Conservation (phyloP, 2,329 filamentous ascomycete genomes). For the Trichophyton benhamiae region DNA sequence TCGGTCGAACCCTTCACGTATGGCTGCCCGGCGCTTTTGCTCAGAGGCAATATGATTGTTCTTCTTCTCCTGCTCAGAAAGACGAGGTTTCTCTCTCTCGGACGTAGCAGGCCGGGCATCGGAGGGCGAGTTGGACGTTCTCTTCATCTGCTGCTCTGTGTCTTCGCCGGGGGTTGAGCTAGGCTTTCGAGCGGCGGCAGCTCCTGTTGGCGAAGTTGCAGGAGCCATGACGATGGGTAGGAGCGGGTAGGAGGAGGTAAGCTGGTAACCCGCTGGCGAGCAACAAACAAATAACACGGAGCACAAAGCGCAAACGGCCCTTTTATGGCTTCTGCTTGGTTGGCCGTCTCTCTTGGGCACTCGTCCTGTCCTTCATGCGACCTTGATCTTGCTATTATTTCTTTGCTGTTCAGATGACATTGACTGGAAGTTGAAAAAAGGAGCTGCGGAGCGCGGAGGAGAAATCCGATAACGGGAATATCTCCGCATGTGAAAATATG, state of each 20-base stretch:
- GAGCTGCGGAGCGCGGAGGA: background rate
- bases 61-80: slow-evolving; percentile 60
- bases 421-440: background rate
- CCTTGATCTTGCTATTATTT: background rate
- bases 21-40: slow-evolving; percentile 56
- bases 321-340: background rate
- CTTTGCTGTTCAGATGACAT: too few species aligned
- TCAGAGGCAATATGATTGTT: slow-evolving; percentile 59
- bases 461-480: background rate
- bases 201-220: background rate
- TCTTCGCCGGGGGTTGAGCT: slow-evolving; percentile 1
- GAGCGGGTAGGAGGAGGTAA: too few species aligned
- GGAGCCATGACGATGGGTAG: background rate
- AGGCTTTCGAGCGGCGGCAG: background rate
- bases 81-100: slow-evolving; percentile 13
- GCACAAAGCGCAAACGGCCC: background rate
- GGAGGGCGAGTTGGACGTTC: slow-evolving; percentile 5
- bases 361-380: background rate
- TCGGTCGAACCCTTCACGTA: slow-evolving; percentile 71
- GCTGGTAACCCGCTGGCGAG: background rate
- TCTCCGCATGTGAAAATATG: background rate
- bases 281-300: background rate
- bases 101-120: background rate
- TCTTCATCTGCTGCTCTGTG: background rate
- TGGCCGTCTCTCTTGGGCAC: background rate